Percentiles rank a stretch among this genome's conserved stretches.
Evolutionary conservation across 2,329 filamentous ascomycete species (phyloP).

Genomic region (Diplodia corticola): DNA sequence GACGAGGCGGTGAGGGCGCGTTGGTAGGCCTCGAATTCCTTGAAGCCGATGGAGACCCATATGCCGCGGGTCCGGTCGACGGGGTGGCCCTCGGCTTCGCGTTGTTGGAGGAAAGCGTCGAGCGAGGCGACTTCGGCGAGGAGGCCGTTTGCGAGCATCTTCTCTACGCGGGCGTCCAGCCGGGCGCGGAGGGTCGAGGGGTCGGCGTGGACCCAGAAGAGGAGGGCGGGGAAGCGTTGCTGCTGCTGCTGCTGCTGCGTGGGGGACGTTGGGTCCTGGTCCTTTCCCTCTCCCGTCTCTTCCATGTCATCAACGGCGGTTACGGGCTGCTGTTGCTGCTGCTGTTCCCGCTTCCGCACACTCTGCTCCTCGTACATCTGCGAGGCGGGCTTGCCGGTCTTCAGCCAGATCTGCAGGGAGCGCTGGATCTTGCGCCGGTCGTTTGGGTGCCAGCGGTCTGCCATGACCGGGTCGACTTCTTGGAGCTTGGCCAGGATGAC

Average conservation of each 20-base stretch:
- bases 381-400: conserved; percentile 77
- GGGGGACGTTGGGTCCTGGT: no score
- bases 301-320: no score
- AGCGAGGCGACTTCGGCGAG: conserved; percentile 62
- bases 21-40: conserved; percentile 79
- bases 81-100: conserved; percentile 49
- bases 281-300: no score
- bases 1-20: conserved; percentile 28
- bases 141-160: conserved; percentile 72
- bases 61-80: conserved; percentile 81
- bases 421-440: conserved; percentile 86
- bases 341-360: conserved; percentile 34
- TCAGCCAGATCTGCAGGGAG: conserved; percentile 85
- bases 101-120: conserved; percentile 48
- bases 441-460: conserved; percentile 88
- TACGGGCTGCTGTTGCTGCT: background rate
- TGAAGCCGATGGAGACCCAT: conserved; percentile 96
- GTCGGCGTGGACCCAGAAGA: conserved; percentile 87
- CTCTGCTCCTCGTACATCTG: conserved; percentile 81
- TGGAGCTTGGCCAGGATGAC: conserved; percentile 70
- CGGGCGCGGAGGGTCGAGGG: conserved; percentile 66
- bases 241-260: background rate
- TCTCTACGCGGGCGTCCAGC: conserved; percentile 75
- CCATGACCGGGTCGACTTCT: conserved; percentile 87
- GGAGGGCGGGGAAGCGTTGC: conserved; percentile 55